Percentiles rank a stretch among this genome's conserved stretches.
These are phyloP conservation scores for Coprinellus micaceus DNA, from an alignment of 768 basidiomycete species.

Conservation along the genomic window DNA sequence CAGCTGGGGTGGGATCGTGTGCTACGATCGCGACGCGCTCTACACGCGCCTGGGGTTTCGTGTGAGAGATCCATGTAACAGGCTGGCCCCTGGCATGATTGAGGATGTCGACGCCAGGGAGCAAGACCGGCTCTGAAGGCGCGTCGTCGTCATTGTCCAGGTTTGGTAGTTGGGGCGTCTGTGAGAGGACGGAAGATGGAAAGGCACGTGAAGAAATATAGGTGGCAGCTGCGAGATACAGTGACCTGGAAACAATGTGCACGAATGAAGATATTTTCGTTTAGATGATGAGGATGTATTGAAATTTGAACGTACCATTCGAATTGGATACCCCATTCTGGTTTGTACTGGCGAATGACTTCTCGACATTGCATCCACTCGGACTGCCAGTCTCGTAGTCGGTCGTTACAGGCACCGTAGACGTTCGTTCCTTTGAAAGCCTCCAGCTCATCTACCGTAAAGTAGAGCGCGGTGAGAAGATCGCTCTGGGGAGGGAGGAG, in stretches of 20 bases:
- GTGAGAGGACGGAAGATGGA: slow-evolving; percentile 74
- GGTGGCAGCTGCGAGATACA: slow-evolving; percentile 68
- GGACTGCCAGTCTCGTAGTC: slow-evolving; percentile 52
- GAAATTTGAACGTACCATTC: slow-evolving; percentile 48
- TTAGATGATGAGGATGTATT: slow-evolving; percentile 1
- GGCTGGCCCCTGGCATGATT: slow-evolving; percentile 81
- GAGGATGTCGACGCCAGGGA: slow-evolving; percentile 83
- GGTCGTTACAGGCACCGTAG: slow-evolving; percentile 69
- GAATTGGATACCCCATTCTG: slow-evolving; percentile 46
- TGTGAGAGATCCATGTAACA: slow-evolving; percentile 75
- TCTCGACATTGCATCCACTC: slow-evolving; percentile 60
- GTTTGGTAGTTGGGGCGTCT: slow-evolving; percentile 47
- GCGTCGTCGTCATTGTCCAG: slow-evolving; percentile 20
- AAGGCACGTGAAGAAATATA: slow-evolving; percentile 88
- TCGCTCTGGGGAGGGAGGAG: slow-evolving; percentile 55
- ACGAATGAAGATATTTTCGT: too few relatives aligned
- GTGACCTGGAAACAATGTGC: slow-evolving; percentile 46
- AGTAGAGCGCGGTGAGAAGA: slow-evolving; percentile 74
- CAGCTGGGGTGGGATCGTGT: slow-evolving; percentile 38
- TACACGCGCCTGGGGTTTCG: slow-evolving; percentile 28
- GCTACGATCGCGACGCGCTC: slow-evolving; percentile 60
- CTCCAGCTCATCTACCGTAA: slow-evolving; percentile 56
- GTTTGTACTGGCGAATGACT: slow-evolving; percentile 33
- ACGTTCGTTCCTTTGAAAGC: slow-evolving; percentile 78
- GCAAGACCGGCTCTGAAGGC: slow-evolving; percentile 69